phyloP scores from a whole-genome alignment of 805 yeast species.

The Clavispora carvajalis region DNA sequence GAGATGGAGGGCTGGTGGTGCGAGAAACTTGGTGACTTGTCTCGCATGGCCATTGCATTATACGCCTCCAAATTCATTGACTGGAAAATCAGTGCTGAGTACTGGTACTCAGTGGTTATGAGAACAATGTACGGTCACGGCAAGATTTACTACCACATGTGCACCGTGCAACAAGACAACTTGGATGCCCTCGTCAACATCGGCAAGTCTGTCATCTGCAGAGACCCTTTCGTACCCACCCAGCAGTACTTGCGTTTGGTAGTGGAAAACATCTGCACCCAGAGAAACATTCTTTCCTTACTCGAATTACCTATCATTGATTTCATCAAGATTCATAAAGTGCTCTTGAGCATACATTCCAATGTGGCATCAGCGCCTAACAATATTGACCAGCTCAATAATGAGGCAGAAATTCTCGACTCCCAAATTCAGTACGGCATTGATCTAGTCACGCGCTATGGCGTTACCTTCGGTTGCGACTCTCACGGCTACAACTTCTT shows the following conservation, averaged over 20 bases:
- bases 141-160: slow-evolving; percentile 79
- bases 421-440: slow-evolving; percentile 49
- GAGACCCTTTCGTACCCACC: slow-evolving; percentile 82
- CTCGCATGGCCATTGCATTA: slow-evolving; percentile 83
- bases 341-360: slow-evolving; percentile 49
- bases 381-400: slow-evolving; percentile 3
- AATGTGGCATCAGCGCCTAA: slow-evolving; percentile 6
- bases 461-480: slow-evolving; percentile 64
- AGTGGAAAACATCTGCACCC: slow-evolving; percentile 72
- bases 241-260: slow-evolving; percentile 72
- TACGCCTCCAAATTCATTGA: slow-evolving; percentile 76
- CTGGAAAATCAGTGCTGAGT: slow-evolving; percentile 79
- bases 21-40: slow-evolving; percentile 79
- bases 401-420: slow-evolving; percentile 28
- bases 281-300: slow-evolving; percentile 53
- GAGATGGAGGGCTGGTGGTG: slow-evolving; percentile 74
- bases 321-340: slow-evolving; percentile 64
- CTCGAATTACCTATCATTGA: slow-evolving; percentile 56
- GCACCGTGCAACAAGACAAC: slow-evolving; percentile 76
- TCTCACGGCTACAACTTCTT: slow-evolving; percentile 61
- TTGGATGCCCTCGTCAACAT: slow-evolving; percentile 74
- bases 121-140: slow-evolving; percentile 78
- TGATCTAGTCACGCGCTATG: slow-evolving; percentile 60
- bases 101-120: slow-evolving; percentile 76
- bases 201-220: slow-evolving; percentile 73